Conservation (phyloP, 768 basidiomycete species). For the Phlebiopsis gigantea region DNA sequence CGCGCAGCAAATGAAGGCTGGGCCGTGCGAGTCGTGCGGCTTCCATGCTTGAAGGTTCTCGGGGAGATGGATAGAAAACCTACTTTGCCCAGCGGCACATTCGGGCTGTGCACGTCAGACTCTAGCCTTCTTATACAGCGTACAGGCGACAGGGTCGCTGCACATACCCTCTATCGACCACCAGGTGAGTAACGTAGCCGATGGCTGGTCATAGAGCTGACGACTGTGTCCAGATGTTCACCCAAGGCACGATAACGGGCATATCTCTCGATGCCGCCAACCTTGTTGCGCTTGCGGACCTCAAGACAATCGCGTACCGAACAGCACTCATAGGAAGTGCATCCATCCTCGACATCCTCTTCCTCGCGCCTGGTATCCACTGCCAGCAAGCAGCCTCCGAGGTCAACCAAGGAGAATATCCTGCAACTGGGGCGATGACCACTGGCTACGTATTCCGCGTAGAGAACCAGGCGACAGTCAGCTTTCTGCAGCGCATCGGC, state of each 20-base stretch:
- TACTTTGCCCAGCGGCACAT: no score
- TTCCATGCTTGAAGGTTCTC: no score
- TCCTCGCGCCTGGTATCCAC: constrained; percentile 10
- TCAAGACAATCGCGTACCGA: constrained; percentile 5
- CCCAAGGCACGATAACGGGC: neutral
- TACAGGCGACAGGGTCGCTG: no score
- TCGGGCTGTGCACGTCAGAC: no score
- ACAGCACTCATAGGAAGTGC: constrained; percentile 9
- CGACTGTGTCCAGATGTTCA: no score
- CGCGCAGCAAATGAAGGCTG: no score
- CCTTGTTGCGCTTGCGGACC: constrained; percentile 11
- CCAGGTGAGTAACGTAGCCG: no score
- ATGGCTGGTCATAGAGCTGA: no score
- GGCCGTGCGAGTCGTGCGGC: no score
- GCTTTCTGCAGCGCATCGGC: constrained; percentile 7
- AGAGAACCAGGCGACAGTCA: constrained; percentile 11
- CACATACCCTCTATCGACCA: no score
- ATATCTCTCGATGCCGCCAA: constrained; percentile 6
- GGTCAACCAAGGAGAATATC: constrained; percentile 8
- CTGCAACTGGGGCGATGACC: constrained; percentile 8
- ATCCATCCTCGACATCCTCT: constrained; percentile 8
- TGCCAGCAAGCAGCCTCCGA: constrained; percentile 6
- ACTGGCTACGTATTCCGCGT: constrained; percentile 11
- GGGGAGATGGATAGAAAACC: no score
- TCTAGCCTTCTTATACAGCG: no score